Evolutionary conservation across 805 yeast genomes (phyloP), one percentile per base, ranked within the genome.

Genomic region (Schizosaccharomyces japonicus): DNA sequence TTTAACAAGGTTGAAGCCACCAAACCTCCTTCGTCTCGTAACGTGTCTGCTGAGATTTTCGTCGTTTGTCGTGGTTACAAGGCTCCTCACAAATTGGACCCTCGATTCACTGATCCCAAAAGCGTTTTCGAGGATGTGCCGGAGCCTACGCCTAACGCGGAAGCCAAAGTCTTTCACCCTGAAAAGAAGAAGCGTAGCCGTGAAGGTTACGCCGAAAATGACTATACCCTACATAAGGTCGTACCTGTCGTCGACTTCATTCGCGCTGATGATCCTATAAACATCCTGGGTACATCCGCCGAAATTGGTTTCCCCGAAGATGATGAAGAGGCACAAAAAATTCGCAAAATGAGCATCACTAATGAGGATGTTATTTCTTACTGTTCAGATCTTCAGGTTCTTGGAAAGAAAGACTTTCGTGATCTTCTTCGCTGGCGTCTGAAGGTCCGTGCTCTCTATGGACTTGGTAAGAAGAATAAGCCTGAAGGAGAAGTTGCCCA

Each of bases 1-100:
- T 90, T 90, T 59, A 94, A 84, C 48, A 85, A 80, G 59, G 96
- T 90, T 48, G 96, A 90, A 63, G 99, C 99, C 17, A 90, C 99
- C 0, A 90, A 90, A 60, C 99, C 99, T 5, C 96, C 99, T 6
- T 85, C 96, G 6, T 84, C 95, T 33, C 85, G 99, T 76, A 84
- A 83, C 63, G 99, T 90, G 30, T 87, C 96, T 60, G 99, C 99
- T 2, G 99, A 90, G 69, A 90, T 90, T 58, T 90, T 90, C 59
- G 98, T 90, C 44, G 95, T 85, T 32, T 90, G 99, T 65, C 77
- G 77, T 61, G 92, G 92, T 10, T 90, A 80, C 67, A 87, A 85
- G 62, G 95, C 96, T 11, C 98, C 99, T 45, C 82, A 85, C 61
- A 83, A 80, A 60, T 63, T 90, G 52, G 99, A 90, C 64, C 95